Evolutionary conservation across 345 rosid species (phyloP).

Genomic region (Boechera divaricarpa): DNA sequence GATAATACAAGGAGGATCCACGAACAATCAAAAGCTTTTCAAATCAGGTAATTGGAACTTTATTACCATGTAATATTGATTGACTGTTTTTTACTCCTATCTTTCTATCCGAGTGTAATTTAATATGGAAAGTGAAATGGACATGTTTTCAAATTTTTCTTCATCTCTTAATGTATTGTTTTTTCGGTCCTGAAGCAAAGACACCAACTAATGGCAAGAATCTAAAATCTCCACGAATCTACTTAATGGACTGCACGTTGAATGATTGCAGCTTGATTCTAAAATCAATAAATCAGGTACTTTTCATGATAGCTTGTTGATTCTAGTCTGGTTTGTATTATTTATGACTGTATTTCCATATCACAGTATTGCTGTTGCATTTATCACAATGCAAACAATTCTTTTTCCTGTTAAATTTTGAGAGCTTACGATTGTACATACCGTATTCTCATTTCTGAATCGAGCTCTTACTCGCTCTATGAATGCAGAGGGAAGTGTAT

Average conservation of each 20-base stretch:
- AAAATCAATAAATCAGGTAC: slow-evolving; percentile 70
- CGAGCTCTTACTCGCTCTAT: slow-evolving; percentile 16
- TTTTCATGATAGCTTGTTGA: slow-evolving; percentile 21
- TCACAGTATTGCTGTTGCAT: slow-evolving; percentile 3
- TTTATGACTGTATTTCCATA: slow-evolving; percentile 16
- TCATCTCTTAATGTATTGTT: slow-evolving; percentile 17
- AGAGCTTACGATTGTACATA: neutral
- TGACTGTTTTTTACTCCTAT: neutral
- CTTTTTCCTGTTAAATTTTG: neutral
- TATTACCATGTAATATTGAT: neutral
- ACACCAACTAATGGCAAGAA: slow-evolving; percentile 26
- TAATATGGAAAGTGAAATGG: neutral
- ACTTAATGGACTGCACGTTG: slow-evolving; percentile 86
- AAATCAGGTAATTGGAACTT: slow-evolving; percentile 49
- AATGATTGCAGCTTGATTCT: slow-evolving; percentile 86
- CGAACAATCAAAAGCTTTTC: slow-evolving; percentile 43
- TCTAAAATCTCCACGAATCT: slow-evolving; percentile 66
- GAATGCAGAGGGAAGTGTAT: slow-evolving; percentile 82
- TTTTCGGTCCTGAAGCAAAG: slow-evolving; percentile 33
- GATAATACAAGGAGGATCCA: slow-evolving; percentile 50
- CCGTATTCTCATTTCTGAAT: slow-evolving; percentile 14
- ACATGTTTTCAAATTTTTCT: neutral
- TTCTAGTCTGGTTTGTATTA: slow-evolving; percentile 14
- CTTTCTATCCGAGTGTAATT: slow-evolving; percentile 9
- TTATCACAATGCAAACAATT: slow-evolving; percentile 4